Conservation (phyloP, 129 eudicot species). For the Tanacetum coccineum region DNA sequence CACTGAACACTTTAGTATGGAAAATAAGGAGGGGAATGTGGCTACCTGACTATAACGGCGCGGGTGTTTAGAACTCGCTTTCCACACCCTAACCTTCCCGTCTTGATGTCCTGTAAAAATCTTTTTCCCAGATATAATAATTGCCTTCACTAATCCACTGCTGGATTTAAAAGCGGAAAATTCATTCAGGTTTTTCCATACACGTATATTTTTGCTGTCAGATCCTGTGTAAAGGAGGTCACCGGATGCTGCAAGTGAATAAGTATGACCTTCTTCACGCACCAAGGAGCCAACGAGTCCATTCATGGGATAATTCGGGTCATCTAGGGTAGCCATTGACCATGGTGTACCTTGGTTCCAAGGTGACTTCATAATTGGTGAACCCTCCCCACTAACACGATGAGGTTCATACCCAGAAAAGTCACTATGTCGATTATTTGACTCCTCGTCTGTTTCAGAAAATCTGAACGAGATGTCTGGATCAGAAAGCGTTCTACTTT, state of each 20-base stretch:
- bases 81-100: conserved; percentile 95
- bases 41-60: conserved; percentile 49
- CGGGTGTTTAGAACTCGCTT: conserved; percentile 46
- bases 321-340: conserved; percentile 28
- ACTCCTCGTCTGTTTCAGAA: conserved; percentile 26
- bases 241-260: conserved; percentile 65
- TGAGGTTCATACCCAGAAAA: conserved; percentile 53
- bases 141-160: conserved; percentile 90
- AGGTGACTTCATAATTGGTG: conserved; percentile 84
- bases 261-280: conserved; percentile 88
- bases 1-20: conserved; percentile 55
- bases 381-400: conserved; percentile 55
- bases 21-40: conserved; percentile 57
- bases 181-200: conserved; percentile 73
- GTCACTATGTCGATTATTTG: conserved; percentile 50
- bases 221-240: conserved; percentile 90
- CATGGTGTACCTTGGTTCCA: conserved; percentile 61
- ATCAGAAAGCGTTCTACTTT: conserved; percentile 40
- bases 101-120: conserved; percentile 94
- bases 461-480: conserved; percentile 44
- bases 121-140: conserved; percentile 59
- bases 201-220: conserved; percentile 84
- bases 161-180: conserved; percentile 81
- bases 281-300: conserved; percentile 71
- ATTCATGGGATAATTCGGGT: conserved; percentile 32